Percentiles rank a stretch among this genome's conserved stretches.
Evolutionary conservation across 73 alveolate species (phyloP).

Genomic region (Symbiodinium natans): DNA sequence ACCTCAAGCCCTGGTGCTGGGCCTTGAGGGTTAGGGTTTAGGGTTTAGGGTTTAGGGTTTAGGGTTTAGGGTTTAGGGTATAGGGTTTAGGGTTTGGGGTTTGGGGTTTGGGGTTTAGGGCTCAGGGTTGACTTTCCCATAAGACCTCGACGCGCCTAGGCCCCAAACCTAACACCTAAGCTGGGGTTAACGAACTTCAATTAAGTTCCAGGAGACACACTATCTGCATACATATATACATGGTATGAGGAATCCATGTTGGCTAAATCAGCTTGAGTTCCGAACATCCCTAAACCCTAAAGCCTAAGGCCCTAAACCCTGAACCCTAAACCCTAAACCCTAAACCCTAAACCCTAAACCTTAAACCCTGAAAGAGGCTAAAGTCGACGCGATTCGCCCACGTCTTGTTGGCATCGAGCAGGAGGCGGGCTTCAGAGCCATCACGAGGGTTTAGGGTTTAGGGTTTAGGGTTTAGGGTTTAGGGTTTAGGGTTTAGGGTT

Average conservation of each 20-base stretch:
- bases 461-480: too few relatives aligned
- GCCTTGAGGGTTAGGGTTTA: not conserved
- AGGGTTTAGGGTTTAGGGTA: not conserved
- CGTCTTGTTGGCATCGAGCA: slow-evolving; percentile 60
- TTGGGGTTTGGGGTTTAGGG: too few relatives aligned
- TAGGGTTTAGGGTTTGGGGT: not conserved
- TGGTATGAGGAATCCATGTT: too few relatives aligned
- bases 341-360: not conserved
- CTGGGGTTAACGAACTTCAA: too few relatives aligned
- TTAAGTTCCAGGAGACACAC: too few relatives aligned
- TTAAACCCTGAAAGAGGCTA: not conserved
- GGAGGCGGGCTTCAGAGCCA: not conserved
- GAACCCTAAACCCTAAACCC: not conserved
- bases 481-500: too few relatives aligned
- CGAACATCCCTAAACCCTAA: not conserved
- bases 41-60: not conserved
- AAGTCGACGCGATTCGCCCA: slow-evolving; percentile 47
- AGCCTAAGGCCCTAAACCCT: not conserved
- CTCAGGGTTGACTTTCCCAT: too few relatives aligned
- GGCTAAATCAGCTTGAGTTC: too few relatives aligned
- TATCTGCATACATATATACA: too few relatives aligned
- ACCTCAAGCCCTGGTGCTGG: too few relatives aligned
- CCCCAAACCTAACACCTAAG: too few relatives aligned
- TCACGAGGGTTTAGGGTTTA: not conserved
- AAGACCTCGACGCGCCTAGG: too few relatives aligned